Base-by-base conservation (phyloP, 495 filamentous ascomycete genomes). In the Penicillium desertorum region DNA sequence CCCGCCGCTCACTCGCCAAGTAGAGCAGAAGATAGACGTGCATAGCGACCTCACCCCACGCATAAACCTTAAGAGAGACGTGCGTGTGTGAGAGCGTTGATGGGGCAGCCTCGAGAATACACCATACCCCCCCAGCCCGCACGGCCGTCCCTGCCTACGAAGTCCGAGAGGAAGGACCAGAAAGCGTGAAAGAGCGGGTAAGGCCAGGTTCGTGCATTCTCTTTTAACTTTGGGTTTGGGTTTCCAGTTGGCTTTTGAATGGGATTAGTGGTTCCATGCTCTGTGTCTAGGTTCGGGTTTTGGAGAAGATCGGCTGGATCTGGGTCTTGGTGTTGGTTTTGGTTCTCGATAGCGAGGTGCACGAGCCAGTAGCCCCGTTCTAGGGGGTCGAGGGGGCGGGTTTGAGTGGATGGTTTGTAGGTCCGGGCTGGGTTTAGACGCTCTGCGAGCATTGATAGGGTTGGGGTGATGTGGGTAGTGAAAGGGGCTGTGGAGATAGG, bases 281-380 rank as follows among this genome's bases (percentile, higher is more conserved):
- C 29, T 14, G 29, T 7, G 6, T 17, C 17, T 39, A 7, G 16
- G 36, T 2, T 16, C n/a, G 5, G 34, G 5, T 2, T 5, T 16
- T 3, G 30, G 11, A 14, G 36, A 17, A 39, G 36, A 39, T 39
- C 22, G 49, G 5, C 45, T 9, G 11, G 59, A 23, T 50, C 25
- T 25, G 47, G 25, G 25, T 45, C 30, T 22, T 43, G 57, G n/a
- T 44, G 23, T 23, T n/a, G 27, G 16, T 25, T 19, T 20, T 23
- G 32, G 10, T 32, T 11, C 6, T 23, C n/a, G 11, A 70, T 57
- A 5, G 66, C 58, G 53, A 83, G 78, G 20, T 78, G 76, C 2
- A 91, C 45, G 12, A 71, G 64, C 89, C 89, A 92, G 66, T 88
- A 81, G 17, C 89, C 89, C 29, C 88, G 72, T 63, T 92, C 89